A percentile compares a stretch with the other conserved stretches of the same genome.
These are phyloP conservation scores for Leccinellum albellum DNA, from an alignment of 768 basidiomycete species.

Conservation along the genomic window DNA sequence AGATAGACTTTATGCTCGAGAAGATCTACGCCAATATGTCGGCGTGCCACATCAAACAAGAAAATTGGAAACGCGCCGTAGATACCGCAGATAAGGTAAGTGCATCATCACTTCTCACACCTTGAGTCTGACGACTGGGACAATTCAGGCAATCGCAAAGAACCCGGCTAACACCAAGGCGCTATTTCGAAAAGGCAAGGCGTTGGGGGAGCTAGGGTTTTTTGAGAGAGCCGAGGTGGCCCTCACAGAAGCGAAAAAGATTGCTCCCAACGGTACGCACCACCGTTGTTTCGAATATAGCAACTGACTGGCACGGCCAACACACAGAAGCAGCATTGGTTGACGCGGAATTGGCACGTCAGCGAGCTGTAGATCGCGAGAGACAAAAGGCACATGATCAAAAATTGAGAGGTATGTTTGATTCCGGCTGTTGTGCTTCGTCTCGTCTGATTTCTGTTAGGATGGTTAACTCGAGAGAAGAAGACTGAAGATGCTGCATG, in stretches of 20 bases:
- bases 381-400: conserved; percentile 61
- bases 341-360: conserved; percentile 61
- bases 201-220: conserved; percentile 69
- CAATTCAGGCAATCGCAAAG: conserved; percentile 60
- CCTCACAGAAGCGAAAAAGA: conserved; percentile 59
- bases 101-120: neutral
- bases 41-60: conserved; percentile 76
- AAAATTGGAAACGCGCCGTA: conserved; percentile 73
- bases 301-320: neutral
- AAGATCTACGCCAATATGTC: conserved; percentile 86
- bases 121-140: neutral
- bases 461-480: conserved; percentile 34
- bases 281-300: neutral
- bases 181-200: conserved; percentile 78
- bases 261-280: conserved; percentile 54
- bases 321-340: conserved; percentile 51
- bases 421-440: neutral
- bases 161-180: conserved; percentile 78
- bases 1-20: conserved; percentile 75
- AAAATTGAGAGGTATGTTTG: conserved; percentile 64
- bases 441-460: conserved; percentile 15
- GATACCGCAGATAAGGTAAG: conserved; percentile 79
- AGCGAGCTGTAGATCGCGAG: conserved; percentile 62
- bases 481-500: conserved; percentile 13
- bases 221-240: conserved; percentile 69